A percentile compares a stretch with the other conserved stretches of the same genome.
Conservation (phyloP, 495 filamentous ascomycete species). For the Aspergillus heteromorphus region DNA sequence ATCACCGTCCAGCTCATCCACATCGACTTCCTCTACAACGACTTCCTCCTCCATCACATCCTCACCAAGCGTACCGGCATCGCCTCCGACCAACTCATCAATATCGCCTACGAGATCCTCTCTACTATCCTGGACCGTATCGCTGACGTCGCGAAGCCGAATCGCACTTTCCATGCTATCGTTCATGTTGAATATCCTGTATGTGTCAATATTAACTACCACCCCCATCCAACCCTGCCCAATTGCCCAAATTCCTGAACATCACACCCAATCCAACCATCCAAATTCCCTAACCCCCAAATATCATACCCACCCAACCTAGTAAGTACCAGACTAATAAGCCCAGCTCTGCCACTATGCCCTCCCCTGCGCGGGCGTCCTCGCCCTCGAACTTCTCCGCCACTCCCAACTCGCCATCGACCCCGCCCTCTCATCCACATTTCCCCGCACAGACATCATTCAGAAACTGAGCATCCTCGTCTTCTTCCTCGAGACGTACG, state of each 20-base stretch:
- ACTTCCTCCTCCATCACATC: background rate
- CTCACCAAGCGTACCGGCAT: background rate
- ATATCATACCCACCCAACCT: no score
- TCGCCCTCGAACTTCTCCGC: background rate
- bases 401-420: background rate
- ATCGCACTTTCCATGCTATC: background rate
- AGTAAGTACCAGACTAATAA: background rate
- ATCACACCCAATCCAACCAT: no score
- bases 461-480: background rate
- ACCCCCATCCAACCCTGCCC: background rate
- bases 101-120: background rate
- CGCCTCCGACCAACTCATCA: background rate
- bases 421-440: background rate
- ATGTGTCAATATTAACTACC: no score
- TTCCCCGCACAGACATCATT: background rate
- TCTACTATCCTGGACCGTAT: background rate
- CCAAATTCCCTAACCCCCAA: no score
- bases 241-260: no score
- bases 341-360: background rate
- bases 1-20: background rate
- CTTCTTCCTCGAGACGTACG: background rate
- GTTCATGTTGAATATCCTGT: background rate
- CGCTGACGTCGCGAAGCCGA: background rate
- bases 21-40: background rate
- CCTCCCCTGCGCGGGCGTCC: background rate